phyloP scores from a whole-genome alignment of 495 filamentous ascomycete species.

The Sphaerosporella brunnea region DNA sequence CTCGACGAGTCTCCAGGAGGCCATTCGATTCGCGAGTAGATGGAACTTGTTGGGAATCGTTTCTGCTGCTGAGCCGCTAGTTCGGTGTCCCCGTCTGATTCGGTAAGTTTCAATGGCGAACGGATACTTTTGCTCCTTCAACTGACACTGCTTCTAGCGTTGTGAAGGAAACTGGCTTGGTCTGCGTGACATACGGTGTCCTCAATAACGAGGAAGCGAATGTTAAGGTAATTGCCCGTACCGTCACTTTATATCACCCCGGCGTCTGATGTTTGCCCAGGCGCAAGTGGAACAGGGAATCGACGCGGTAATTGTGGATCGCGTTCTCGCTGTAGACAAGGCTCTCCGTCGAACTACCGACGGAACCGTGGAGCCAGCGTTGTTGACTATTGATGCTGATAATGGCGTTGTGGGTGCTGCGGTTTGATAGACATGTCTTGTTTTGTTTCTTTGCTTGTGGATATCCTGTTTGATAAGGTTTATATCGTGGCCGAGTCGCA shows the following conservation, averaged over 20 bases:
- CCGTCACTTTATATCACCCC: not conserved
- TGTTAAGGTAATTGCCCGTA: constrained; percentile 43
- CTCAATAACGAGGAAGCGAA: constrained; percentile 73
- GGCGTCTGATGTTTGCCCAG: constrained; percentile 32
- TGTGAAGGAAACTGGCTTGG: constrained; percentile 85
- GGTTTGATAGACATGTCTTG: too few relatives aligned
- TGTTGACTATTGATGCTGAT: too few relatives aligned
- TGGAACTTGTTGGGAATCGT: constrained; percentile 95
- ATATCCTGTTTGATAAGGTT: too few relatives aligned
- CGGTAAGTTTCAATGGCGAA: constrained; percentile 6
- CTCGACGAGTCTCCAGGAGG: constrained; percentile 86
- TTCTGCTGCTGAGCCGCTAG: constrained; percentile 61
- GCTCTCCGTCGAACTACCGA: constrained; percentile 1
- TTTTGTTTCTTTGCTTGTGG: too few relatives aligned
- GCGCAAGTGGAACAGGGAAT: constrained; percentile 88
- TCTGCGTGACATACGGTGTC: constrained; percentile 86
- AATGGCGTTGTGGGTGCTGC: too few relatives aligned
- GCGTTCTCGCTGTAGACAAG: constrained; percentile 37
- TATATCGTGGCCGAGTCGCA: too few relatives aligned
- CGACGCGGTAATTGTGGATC: constrained; percentile 92
- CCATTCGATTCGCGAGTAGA: constrained; percentile 74
- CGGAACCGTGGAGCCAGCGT: too few relatives aligned
- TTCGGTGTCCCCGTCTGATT: constrained; percentile 75
- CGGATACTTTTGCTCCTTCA: not conserved
- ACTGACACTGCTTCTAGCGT: constrained; percentile 34